Base-by-base conservation (phyloP, 257 asterid species). In the Nicotiana undulata region DNA sequence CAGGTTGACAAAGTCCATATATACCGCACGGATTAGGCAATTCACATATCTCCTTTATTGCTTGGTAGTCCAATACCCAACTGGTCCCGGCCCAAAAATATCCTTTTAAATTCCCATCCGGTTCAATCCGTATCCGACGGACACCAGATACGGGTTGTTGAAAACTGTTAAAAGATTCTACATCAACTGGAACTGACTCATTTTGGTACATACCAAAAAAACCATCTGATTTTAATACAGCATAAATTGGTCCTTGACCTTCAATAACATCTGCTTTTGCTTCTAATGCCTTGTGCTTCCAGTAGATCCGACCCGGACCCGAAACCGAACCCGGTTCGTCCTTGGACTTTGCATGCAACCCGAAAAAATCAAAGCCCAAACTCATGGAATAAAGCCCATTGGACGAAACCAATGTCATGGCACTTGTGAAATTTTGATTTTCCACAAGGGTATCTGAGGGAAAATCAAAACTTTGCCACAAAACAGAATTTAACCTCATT, bases 401-500 rank as follows among this genome's bases (percentile, higher is more conserved):
- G 1, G 97, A 82, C 5, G 99, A 93, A 56, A 85, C 84, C 0
- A 95, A 74, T 15, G 85, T 63, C 97, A 91, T 93, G 85, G 89
- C 16, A 77, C 65, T 85, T 0, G 91, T 91, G 91, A 95, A 91
- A 80, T 89, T 93, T 37, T 95, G 99, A 82, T 83, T 91, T 67
- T 91, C 97, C 2, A 95, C 93, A 58, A 95, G 97, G 88, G 99
- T 95, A 82, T 95, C 92, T 0, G 94, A 56, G 37, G 99, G 99
- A 63, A 88, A 92, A 75, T 91, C 82, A 76, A 95, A 95, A 79
- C 99, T 95, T 74, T 90, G 88, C 99, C 99, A 95, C 16, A 88
- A 16, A 3, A 66, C 59, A 4, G 81, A 2, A 13, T 29, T 61
- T 16, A 65, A 63, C 58, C 56, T 58, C 56, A 56, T 53, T 4